Evolutionary conservation across 192 early-diverging fungal genomes (phyloP).

Genomic region (Mortierella alpina): DNA sequence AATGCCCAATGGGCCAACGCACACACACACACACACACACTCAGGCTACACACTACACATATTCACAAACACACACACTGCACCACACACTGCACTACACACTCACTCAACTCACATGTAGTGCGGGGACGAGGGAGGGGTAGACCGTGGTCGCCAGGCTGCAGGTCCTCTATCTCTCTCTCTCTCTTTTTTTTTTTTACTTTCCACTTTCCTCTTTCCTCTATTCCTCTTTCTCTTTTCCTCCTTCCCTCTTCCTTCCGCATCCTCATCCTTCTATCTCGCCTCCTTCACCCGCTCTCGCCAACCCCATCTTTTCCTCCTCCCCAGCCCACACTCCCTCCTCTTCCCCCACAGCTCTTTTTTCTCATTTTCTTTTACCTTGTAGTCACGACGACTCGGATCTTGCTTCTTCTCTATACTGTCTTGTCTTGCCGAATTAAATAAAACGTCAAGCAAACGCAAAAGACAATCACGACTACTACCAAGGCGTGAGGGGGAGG

Average conservation of each 20-base stretch:
- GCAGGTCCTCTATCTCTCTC: background rate
- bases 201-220: background rate
- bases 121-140: constrained; percentile 4
- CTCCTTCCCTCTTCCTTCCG: background rate
- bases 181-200: background rate
- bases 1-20: too few relatives aligned
- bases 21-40: too few relatives aligned
- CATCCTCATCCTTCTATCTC: background rate
- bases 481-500: too few relatives aligned
- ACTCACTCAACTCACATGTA: too few relatives aligned
- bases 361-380: background rate
- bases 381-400: background rate
- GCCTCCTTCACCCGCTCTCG: background rate
- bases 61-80: background rate
- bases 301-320: background rate
- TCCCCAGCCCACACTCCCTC: background rate
- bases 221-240: background rate
- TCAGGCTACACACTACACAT: too few relatives aligned
- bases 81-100: too few relatives aligned
- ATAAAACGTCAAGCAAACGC: background rate
- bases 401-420: background rate
- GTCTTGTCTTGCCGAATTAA: background rate
- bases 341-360: background rate
- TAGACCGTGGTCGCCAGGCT: background rate
- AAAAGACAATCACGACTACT: too few relatives aligned